Evolutionary conservation across 2,329 filamentous ascomycete genomes (phyloP).

Genomic region (Fusarium foetens): DNA sequence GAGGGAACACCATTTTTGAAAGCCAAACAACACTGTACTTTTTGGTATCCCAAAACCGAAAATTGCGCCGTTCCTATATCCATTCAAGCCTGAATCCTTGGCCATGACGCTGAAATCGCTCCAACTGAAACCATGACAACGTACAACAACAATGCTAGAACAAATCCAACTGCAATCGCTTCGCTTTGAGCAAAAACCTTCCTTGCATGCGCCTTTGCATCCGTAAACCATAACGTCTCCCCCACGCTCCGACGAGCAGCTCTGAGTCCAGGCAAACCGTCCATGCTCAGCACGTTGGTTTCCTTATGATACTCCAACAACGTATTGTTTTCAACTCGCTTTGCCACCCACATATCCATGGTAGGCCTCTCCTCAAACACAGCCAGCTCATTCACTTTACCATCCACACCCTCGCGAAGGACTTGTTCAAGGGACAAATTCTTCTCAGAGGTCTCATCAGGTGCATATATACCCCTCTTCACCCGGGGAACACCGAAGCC

Average conservation of each 20-base stretch:
- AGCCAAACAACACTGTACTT: conserved; percentile 39
- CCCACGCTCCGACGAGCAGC: conserved; percentile 62
- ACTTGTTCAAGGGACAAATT: conserved; percentile 36
- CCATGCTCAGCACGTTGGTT: conserved; percentile 66
- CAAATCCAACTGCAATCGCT: conserved; percentile 48
- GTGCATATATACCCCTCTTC: conserved; percentile 52
- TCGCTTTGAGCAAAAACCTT: conserved; percentile 47
- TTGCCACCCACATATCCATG: conserved; percentile 61
- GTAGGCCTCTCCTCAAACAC: conserved; percentile 66
- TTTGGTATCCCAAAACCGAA: conserved; percentile 40
- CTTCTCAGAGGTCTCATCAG: conserved; percentile 36
- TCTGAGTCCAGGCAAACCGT: conserved; percentile 67
- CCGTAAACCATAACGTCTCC: conserved; percentile 58
- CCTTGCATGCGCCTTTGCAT: conserved; percentile 46
- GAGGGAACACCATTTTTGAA: conserved; percentile 22
- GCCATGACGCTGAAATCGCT: conserved; percentile 35
- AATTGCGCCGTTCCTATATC: conserved; percentile 39
- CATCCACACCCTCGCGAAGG: conserved; percentile 39
- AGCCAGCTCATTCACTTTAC: conserved; percentile 49
- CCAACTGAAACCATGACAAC: conserved; percentile 40
- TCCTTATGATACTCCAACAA: conserved; percentile 65
- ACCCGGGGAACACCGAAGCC: conserved; percentile 71
- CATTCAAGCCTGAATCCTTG: conserved; percentile 28
- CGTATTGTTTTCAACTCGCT: conserved; percentile 59
- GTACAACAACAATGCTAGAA: conserved; percentile 47